These are phyloP conservation scores for Alternaria sp. DNA, from an alignment of 2,329 filamentous ascomycete species.

Conservation along the genomic window DNA sequence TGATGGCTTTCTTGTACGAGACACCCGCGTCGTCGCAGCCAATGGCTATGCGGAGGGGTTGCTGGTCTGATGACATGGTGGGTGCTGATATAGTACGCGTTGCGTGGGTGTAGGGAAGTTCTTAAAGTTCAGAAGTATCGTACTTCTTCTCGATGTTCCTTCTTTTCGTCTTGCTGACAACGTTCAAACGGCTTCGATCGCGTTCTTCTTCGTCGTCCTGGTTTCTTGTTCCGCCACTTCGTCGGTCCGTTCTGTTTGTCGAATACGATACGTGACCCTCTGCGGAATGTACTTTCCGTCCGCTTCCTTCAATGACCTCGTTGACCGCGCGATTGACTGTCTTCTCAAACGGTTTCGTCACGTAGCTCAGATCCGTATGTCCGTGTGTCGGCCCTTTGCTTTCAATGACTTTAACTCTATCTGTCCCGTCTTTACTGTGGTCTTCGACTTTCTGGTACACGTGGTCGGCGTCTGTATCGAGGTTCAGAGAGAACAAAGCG, in stretches of 20 bases:
- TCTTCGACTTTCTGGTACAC: slow-evolving; percentile 48
- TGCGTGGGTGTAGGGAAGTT: neutral
- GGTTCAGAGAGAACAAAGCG: slow-evolving; percentile 47
- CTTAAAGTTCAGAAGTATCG: slow-evolving; percentile 43
- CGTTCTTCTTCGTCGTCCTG: slow-evolving; percentile 9
- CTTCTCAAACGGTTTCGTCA: slow-evolving; percentile 48
- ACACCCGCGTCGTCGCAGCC: slow-evolving; percentile 76
- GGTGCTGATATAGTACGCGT: neutral
- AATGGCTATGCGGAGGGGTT: slow-evolving; percentile 64
- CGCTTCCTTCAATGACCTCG: slow-evolving; percentile 36
- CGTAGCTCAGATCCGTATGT: slow-evolving; percentile 40
- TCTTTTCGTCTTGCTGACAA: slow-evolving; percentile 17
- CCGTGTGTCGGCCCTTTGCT: slow-evolving; percentile 42
- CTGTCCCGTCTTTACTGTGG: slow-evolving; percentile 39
- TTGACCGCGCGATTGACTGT: slow-evolving; percentile 41
- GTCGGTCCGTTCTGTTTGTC: slow-evolving; percentile 13
- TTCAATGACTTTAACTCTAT: slow-evolving; percentile 45
- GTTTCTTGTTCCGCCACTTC: slow-evolving; percentile 1
- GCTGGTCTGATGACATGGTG: slow-evolving; percentile 15
- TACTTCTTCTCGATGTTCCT: slow-evolving; percentile 33
- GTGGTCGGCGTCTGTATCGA: slow-evolving; percentile 50
- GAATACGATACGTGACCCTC: slow-evolving; percentile 33
- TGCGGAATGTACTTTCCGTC: slow-evolving; percentile 29
- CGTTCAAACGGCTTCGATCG: slow-evolving; percentile 5
- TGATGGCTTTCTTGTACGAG: slow-evolving; percentile 79